phyloP scores from a whole-genome alignment of 129 eudicot genomes.

The Saussurea involucrata region DNA sequence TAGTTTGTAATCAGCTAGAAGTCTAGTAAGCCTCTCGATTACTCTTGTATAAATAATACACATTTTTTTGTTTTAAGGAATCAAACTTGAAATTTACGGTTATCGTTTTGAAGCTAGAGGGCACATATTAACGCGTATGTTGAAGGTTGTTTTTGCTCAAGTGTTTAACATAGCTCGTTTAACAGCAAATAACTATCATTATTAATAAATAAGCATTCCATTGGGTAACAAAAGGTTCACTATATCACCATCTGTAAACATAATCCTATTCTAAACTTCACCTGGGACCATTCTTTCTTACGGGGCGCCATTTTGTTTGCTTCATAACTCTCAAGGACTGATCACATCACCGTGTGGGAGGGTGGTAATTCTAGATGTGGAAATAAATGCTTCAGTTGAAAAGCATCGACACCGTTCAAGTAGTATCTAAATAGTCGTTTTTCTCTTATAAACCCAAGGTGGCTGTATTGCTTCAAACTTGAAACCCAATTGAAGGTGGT shows the following conservation, averaged over 20 bases:
- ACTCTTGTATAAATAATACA: no score
- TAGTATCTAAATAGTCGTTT: conserved; percentile 87
- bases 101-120: background rate
- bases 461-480: no score
- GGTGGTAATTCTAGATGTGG: conserved; percentile 58
- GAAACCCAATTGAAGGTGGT: no score
- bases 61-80: no score
- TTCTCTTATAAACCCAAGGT: conserved; percentile 87
- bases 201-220: background rate
- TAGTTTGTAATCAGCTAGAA: no score
- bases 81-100: no score
- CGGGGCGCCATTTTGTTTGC: background rate
- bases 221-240: background rate
- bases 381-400: conserved; percentile 71
- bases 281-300: background rate
- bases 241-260: background rate
- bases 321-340: conserved; percentile 26
- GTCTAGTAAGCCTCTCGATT: no score
- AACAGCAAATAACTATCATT: background rate
- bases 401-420: conserved; percentile 96
- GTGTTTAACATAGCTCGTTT: no score
- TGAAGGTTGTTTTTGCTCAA: background rate
- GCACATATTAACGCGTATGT: background rate
- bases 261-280: conserved; percentile 2
- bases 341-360: conserved; percentile 25